Conservation (phyloP, 345 rosid species). For the Diplotaxis tenuifolia region DNA sequence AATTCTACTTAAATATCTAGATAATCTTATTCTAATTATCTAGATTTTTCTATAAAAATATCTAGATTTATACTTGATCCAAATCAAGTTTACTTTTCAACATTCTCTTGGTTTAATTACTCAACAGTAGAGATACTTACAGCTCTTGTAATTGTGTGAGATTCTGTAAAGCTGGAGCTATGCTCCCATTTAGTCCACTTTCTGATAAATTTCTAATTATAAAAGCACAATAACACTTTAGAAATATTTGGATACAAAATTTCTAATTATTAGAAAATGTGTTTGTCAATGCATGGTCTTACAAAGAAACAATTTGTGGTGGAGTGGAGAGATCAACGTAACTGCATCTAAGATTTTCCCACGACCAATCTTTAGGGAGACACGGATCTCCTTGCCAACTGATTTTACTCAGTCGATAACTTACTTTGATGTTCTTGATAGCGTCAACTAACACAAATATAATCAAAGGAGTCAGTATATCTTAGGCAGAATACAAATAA, state of each 20-base stretch:
- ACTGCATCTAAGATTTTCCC: constrained; percentile 44
- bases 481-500: neutral
- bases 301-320: constrained; percentile 33
- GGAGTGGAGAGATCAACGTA: neutral
- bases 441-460: constrained; percentile 19
- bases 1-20: too few species aligned
- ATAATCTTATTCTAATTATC: too few species aligned
- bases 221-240: neutral
- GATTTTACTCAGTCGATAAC: constrained; percentile 33
- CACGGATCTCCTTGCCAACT: constrained; percentile 64
- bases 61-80: too few species aligned
- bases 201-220: constrained; percentile 32
- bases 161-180: constrained; percentile 25
- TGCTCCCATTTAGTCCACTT: constrained; percentile 38
- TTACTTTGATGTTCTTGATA: constrained; percentile 41
- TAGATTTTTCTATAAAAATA: too few species aligned
- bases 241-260: neutral
- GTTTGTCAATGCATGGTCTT: neutral
- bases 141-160: constrained; percentile 34
- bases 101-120: neutral
- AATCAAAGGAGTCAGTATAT: neutral
- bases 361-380: constrained; percentile 25
- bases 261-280: neutral
- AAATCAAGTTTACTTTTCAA: too few species aligned
- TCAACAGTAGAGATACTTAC: constrained; percentile 32